A percentile compares a stretch with the other conserved stretches of the same genome.
Conservation (phyloP, 116 monocot species). For the Posidonia oceanica region DNA sequence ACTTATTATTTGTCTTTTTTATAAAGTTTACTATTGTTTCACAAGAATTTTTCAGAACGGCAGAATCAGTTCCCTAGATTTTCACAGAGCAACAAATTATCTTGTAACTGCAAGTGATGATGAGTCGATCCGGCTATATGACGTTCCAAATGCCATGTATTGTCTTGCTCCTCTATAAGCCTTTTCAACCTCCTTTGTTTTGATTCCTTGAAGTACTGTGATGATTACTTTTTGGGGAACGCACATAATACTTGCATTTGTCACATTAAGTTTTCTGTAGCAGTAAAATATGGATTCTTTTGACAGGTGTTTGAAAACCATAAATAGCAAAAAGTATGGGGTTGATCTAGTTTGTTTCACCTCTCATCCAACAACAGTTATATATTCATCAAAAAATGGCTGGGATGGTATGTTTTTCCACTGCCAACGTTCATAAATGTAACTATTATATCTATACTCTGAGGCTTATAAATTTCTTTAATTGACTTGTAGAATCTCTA, state of each 20-base stretch:
- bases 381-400: constrained; percentile 99
- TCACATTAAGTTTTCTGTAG: neutral
- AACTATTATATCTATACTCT: constrained; percentile 1
- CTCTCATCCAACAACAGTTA: constrained; percentile 78
- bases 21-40: no score
- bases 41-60: constrained; percentile 51
- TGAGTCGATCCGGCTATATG: constrained; percentile 97
- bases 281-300: neutral
- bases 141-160: constrained; percentile 79
- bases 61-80: constrained; percentile 98
- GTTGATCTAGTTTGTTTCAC: constrained; percentile 96
- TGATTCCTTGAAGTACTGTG: no score
- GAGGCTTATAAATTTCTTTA: neutral
- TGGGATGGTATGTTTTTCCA: constrained; percentile 78
- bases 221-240: no score
- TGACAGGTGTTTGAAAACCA: constrained; percentile 90
- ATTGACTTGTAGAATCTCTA: constrained; percentile 57
- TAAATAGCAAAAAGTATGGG: constrained; percentile 99
- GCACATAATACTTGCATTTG: neutral
- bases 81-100: constrained; percentile 68
- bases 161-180: constrained; percentile 5
- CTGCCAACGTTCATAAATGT: neutral
- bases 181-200: no score
- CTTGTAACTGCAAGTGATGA: constrained; percentile 94
- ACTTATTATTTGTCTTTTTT: no score